Evolutionary conservation across 164 flowering plant genomes (phyloP).

Genomic region (Dillenia suffruticosa): DNA sequence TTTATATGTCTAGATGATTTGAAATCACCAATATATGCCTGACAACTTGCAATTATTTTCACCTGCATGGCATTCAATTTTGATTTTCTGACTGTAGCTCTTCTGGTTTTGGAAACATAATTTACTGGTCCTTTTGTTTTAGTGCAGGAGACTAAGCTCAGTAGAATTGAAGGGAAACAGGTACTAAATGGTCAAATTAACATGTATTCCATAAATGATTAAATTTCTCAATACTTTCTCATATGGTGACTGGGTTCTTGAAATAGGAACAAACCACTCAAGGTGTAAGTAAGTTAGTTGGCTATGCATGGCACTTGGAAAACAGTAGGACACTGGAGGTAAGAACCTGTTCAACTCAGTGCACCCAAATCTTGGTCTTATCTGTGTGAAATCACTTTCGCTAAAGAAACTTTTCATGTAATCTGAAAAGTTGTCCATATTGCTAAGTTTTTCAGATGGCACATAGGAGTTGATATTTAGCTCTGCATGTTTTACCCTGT

Average conservation of each 20-base stretch:
- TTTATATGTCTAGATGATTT: too few relatives aligned
- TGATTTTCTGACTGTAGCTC: not conserved
- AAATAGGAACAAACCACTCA: conserved; percentile 39
- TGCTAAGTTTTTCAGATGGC: too few relatives aligned
- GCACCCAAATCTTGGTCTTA: not conserved
- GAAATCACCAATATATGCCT: too few relatives aligned
- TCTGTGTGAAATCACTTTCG: too few relatives aligned
- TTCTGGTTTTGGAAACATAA: conserved; percentile 1
- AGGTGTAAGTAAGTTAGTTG: conserved; percentile 43
- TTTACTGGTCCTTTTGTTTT: conserved; percentile 11
- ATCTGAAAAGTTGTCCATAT: not conserved
- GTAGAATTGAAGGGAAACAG: conserved; percentile 67
- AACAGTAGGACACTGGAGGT: conserved; percentile 32
- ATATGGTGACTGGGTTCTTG: conserved; percentile 1
- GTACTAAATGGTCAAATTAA: conserved; percentile 22
- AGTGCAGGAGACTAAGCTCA: conserved; percentile 58
- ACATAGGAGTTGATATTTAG: not conserved
- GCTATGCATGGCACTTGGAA: conserved; percentile 33
- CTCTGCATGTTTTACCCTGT: not conserved
- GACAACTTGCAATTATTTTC: not conserved
- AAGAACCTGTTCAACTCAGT: conserved; percentile 1
- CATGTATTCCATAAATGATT: not conserved
- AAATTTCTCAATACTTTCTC: conserved; percentile 3
- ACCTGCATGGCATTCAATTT: not conserved
- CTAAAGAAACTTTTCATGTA: not conserved